Base-by-base conservation (phyloP, 2,329 filamentous ascomycete species). In the Albifimbria verrucaria region DNA sequence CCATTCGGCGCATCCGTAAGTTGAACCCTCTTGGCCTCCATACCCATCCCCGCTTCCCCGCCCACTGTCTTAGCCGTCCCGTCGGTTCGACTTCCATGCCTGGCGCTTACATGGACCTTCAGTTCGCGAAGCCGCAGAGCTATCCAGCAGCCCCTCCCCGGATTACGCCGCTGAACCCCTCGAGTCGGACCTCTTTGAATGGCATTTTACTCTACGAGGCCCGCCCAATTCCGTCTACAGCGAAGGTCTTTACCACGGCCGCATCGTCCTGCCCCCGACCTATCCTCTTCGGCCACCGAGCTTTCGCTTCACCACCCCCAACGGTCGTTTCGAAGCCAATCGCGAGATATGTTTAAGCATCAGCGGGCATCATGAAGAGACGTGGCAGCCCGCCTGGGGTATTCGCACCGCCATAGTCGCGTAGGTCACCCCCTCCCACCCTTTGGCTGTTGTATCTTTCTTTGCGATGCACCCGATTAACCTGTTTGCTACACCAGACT, bases 331-430 rank as follows among this genome's bases (percentile, higher is more conserved):
- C 73, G 94, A 97, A 72, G 87, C 92, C 52, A 99, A 99, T 69
- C 86, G 94, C 59, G 93, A 97, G 76, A 97, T 99, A 62, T 99
- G 94, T 68, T 83, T 99, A 17, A 90, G 85, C 64, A 99, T 97
- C 64, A 90, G 85, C 50, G 93, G 92, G 2, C 93, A 97, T 72
- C 94, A 99, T 73, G 94, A 97, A 70, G 94, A 97, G 76, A 96
- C 90, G 17, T 99, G 94, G 94, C 93, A 97, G 79, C 94, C 94
- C 0, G 94, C 94, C 1, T 99, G 94, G 94, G 94, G 94, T 0
- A 88, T 99, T 10, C 82, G 94, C 55, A 97, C 94, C 4, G 93
- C 94, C 17, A 75, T 99, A 7, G 82, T 86, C 42, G 84, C 84
- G 73, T 75, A 67, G 39, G 69, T 62, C 12, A n/a, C 21, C 26